Evolutionary conservation across 768 basidiomycete genomes (phyloP).

Genomic region (Psilocybe azurescens): DNA sequence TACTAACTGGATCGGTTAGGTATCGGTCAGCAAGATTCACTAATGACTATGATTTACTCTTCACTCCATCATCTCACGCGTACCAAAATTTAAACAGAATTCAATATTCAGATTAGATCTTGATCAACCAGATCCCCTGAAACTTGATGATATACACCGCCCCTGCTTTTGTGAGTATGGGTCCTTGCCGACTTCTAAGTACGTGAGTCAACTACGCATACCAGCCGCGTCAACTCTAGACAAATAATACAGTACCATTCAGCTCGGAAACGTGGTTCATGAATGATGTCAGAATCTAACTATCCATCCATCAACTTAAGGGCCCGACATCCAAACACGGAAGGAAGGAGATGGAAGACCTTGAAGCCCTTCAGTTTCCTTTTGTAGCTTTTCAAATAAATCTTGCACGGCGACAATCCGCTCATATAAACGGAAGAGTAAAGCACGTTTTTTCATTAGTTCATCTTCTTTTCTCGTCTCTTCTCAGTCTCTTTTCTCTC

Average conservation of each 20-base stretch:
- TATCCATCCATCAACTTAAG: conserved; percentile 2
- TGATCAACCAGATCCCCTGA: not conserved
- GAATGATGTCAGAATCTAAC: conserved; percentile 1
- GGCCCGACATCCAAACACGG: conserved; percentile 6
- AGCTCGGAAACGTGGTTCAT: conserved; percentile 10
- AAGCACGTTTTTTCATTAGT: conserved; percentile 3
- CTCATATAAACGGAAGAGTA: conserved; percentile 5
- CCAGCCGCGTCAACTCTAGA: not conserved
- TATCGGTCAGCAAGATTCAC: conserved; percentile 1
- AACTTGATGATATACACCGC: conserved; percentile 5
- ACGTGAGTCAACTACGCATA: not conserved
- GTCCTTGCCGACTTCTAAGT: conserved; percentile 3
- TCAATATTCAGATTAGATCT: conserved; percentile 9
- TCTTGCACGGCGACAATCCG: not conserved
- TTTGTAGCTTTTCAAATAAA: not conserved
- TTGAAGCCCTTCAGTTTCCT: conserved; percentile 18
- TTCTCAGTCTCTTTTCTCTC: not conserved
- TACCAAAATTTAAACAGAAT: not conserved
- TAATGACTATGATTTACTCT: conserved; percentile 1
- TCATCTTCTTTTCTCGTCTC: conserved; percentile 4
- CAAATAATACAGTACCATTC: not conserved
- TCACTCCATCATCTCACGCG: not conserved
- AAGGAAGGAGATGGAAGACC: conserved; percentile 11
- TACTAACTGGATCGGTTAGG: not conserved
- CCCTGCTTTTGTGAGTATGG: not conserved